Conservation (phyloP, 164 flowering plant genomes). For the Cinnamomum chago region DNA sequence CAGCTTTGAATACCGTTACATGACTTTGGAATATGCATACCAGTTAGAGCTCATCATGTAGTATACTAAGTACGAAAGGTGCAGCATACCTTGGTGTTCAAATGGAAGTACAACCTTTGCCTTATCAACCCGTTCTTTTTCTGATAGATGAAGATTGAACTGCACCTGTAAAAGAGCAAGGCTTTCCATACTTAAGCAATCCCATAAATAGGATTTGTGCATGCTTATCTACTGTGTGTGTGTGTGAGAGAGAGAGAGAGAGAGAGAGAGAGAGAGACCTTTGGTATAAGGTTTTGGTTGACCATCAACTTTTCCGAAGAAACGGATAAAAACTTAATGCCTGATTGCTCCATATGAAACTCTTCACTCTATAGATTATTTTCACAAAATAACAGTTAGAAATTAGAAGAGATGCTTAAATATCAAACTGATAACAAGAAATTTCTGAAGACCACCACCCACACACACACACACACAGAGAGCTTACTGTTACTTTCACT, state of each 20-base stretch:
- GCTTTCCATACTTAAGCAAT: not conserved
- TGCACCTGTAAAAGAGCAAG: conserved; percentile 54
- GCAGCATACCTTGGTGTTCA: conserved; percentile 83
- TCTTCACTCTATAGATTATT: conserved; percentile 51
- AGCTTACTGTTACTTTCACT: conserved; percentile 58
- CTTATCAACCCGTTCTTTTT: conserved; percentile 72
- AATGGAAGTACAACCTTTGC: conserved; percentile 94
- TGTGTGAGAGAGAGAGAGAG: not conserved
- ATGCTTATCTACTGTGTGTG: not conserved
- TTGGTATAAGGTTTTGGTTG: conserved; percentile 62
- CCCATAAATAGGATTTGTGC: not conserved
- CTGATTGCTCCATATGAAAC: conserved; percentile 46
- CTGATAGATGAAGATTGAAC: conserved; percentile 79
- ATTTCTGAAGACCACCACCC: too few species aligned
- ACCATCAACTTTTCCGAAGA: conserved; percentile 39
- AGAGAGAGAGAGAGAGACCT: conserved; percentile 37
- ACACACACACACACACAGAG: conserved; percentile 6
- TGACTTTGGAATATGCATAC: too few species aligned
- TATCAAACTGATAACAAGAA: not conserved
- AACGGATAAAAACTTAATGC: conserved; percentile 50
- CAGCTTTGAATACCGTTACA: too few species aligned
- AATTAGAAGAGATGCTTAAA: not conserved
- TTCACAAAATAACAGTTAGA: conserved; percentile 10
- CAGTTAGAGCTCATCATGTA: too few species aligned
- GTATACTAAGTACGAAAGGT: not conserved